phyloP scores from a whole-genome alignment of 345 rosid species.

The Citrus australasica region DNA sequence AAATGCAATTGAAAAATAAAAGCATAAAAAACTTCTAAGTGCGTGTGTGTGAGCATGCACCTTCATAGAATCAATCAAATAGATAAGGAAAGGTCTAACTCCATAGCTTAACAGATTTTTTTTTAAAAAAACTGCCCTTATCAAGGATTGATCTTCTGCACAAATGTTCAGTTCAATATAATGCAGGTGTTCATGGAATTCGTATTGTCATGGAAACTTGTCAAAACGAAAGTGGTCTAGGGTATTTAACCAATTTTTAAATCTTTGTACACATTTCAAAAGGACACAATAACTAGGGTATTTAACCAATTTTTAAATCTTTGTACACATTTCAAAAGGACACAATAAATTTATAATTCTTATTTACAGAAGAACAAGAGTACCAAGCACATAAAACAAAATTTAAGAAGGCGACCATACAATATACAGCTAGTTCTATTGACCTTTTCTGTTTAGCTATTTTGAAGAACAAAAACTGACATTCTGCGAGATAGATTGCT shows the following conservation, averaged over 20 bases:
- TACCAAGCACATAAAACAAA: neutral
- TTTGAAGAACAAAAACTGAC: constrained; percentile 1
- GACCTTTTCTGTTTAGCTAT: neutral
- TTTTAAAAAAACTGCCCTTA: neutral
- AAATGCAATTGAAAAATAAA: neutral
- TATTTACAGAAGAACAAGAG: neutral
- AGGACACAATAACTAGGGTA: neutral
- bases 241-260: neutral
- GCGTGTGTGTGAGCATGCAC: neutral
- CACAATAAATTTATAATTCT: neutral
- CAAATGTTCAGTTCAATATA: neutral
- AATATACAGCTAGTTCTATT: neutral
- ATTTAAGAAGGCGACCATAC: neutral
- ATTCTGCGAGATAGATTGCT: neutral
- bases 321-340: neutral
- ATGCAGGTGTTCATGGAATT: neutral
- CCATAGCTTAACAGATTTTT: neutral
- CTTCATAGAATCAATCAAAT: neutral
- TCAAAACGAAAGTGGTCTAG: neutral
- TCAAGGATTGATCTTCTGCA: neutral
- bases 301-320: neutral
- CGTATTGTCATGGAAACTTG: neutral
- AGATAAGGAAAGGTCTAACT: neutral
- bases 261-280: neutral
- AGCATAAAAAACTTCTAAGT: neutral